A percentile compares a stretch with the other conserved stretches of the same genome.
Conservation (phyloP, 192 early-diverging fungal species). For the Backusella mclennaniae region DNA sequence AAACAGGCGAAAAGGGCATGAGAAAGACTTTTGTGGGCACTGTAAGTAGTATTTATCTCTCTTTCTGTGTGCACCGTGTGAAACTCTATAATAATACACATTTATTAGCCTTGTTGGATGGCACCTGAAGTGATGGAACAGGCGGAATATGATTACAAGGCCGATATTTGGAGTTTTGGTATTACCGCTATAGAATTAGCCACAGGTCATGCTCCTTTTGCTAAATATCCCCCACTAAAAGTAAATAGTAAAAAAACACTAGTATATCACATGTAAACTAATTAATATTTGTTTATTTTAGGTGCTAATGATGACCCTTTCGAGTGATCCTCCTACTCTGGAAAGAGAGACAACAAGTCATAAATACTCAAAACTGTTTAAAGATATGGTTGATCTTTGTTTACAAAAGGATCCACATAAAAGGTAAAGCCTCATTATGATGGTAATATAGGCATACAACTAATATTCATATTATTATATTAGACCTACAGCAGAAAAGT, state of each 20-base stretch:
- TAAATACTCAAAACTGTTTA: constrained; percentile 75
- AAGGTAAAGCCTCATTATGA: constrained; percentile 27
- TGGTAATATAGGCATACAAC: too few species aligned
- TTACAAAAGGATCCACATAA: constrained; percentile 77
- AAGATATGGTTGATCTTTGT: constrained; percentile 86
- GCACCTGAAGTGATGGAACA: constrained; percentile 90
- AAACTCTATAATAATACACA: not conserved
- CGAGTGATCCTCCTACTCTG: constrained; percentile 83
- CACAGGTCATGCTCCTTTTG: constrained; percentile 88
- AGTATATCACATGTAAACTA: not conserved
- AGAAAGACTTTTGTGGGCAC: constrained; percentile 76
- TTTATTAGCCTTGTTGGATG: constrained; percentile 58
- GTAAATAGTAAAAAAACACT: constrained; percentile 14
- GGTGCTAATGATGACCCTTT: constrained; percentile 82
- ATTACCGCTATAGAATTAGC: constrained; percentile 88
- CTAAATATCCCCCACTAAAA: constrained; percentile 86
- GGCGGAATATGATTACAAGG: constrained; percentile 84
- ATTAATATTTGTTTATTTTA: not conserved
- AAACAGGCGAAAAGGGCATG: constrained; percentile 59
- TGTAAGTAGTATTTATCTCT: constrained; percentile 28
- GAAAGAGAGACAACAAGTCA: constrained; percentile 71
- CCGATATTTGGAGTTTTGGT: constrained; percentile 92
- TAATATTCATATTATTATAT: not conserved
- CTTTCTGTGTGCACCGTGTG: not conserved
- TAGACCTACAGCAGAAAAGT: constrained; percentile 77